Conservation (phyloP, 148 eudicot species). For the Arbutus unedo region DNA sequence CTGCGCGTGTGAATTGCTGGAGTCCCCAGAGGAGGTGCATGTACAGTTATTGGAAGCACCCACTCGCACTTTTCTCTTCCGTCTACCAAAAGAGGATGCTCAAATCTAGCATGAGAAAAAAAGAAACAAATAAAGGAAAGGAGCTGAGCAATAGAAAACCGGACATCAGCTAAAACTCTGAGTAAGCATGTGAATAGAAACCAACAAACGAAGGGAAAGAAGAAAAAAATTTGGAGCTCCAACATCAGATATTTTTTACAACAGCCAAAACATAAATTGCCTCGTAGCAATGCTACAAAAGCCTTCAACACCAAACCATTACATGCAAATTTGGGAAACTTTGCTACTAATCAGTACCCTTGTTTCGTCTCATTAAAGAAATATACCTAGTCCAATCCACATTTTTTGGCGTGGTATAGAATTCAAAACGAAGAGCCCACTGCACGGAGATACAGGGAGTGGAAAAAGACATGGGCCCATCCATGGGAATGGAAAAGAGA, state of each 20-base stretch:
- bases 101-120: conserved; percentile 42
- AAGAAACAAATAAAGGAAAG: not conserved
- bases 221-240: not conserved
- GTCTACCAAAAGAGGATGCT: conserved; percentile 90
- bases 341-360: not conserved
- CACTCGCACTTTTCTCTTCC: conserved; percentile 97
- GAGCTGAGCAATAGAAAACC: not conserved
- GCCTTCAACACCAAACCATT: not conserved
- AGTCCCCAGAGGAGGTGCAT: conserved; percentile 75
- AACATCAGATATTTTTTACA: not conserved
- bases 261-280: not conserved
- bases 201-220: not conserved
- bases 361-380: not conserved
- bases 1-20: conserved; percentile 46
- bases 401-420: conserved; percentile 82
- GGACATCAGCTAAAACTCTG: not conserved
- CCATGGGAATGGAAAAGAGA: conserved; percentile 89
- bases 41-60: conserved; percentile 88
- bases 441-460: conserved; percentile 87
- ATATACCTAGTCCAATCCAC: conserved; percentile 86
- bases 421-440: conserved; percentile 96
- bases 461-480: conserved; percentile 95
- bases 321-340: not conserved
- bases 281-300: not conserved
- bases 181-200: not conserved